Conservation (phyloP, 345 rosid species). For the Mercurialis annua region DNA sequence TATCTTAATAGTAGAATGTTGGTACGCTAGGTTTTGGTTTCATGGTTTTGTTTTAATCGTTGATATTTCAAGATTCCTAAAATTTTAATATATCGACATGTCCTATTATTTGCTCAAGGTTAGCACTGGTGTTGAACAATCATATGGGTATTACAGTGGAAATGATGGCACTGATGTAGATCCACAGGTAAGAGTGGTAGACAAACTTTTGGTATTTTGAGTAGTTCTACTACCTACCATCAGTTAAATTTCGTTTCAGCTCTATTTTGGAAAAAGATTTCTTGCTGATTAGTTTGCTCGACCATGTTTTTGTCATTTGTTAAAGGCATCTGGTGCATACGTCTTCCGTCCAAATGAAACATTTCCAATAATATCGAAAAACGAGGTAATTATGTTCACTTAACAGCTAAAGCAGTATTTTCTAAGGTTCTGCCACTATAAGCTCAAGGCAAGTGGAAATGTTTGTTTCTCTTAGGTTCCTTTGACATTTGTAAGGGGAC, state of each 20-base stretch:
- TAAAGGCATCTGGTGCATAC: constrained; percentile 94
- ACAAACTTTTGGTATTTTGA: constrained; percentile 13
- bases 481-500: constrained; percentile 62
- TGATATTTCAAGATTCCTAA: constrained; percentile 3
- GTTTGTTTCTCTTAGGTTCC: constrained; percentile 46
- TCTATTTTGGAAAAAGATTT: constrained; percentile 8
- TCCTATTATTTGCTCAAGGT: constrained; percentile 36
- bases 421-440: neutral
- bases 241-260: constrained; percentile 5
- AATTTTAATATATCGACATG: constrained; percentile 4
- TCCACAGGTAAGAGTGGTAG: constrained; percentile 93
- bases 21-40: constrained; percentile 38
- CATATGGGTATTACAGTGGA: constrained; percentile 81
- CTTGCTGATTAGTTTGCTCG: neutral
- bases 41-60: neutral
- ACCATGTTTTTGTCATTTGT: constrained; percentile 12
- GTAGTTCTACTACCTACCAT: neutral
- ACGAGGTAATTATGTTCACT: constrained; percentile 43
- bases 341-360: constrained; percentile 80
- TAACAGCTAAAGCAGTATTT: neutral
- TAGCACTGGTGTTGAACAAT: constrained; percentile 49
- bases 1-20: constrained; percentile 48
- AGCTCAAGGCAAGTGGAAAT: constrained; percentile 12
- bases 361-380: constrained; percentile 42
- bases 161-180: constrained; percentile 83